Evolutionary conservation across 305 asterid genomes (phyloP).

Genomic region (Fraxinus nigra): DNA sequence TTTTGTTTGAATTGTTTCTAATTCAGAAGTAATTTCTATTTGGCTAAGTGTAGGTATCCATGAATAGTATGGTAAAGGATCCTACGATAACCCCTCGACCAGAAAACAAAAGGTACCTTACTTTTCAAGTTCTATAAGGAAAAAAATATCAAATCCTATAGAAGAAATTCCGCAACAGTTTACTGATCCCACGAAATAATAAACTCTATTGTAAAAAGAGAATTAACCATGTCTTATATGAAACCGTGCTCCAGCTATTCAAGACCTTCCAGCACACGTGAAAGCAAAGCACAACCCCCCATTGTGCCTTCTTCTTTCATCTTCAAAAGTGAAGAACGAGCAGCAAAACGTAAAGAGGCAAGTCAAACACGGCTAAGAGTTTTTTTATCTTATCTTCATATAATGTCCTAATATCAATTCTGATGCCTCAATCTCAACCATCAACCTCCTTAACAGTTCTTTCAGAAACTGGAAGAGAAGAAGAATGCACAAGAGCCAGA

Average conservation of each 20-base stretch:
- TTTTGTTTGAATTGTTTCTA: slow-evolving; percentile 4
- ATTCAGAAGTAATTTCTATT: slow-evolving; percentile 5
- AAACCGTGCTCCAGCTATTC: slow-evolving; percentile 42
- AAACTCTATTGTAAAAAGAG: neutral
- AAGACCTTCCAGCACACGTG: slow-evolving; percentile 33
- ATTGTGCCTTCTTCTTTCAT: slow-evolving; percentile 51
- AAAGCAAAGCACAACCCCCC: slow-evolving; percentile 40
- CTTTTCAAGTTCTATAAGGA: slow-evolving; percentile 1
- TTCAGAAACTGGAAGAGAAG: slow-evolving; percentile 71
- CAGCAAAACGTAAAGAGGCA: slow-evolving; percentile 87
- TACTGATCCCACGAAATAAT: neutral
- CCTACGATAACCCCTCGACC: slow-evolving; percentile 32
- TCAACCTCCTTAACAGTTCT: slow-evolving; percentile 37
- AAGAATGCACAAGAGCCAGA: slow-evolving; percentile 39
- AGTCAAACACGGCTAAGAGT: slow-evolving; percentile 19
- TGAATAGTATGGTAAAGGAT: slow-evolving; percentile 35
- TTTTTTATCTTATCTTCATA: neutral
- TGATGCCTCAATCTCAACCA: neutral
- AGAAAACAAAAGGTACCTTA: slow-evolving; percentile 45
- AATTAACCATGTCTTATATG: neutral
- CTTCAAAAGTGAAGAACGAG: slow-evolving; percentile 88
- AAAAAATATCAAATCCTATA: neutral
- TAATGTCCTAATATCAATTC: slow-evolving; percentile 3
- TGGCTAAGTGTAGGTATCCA: slow-evolving; percentile 44
- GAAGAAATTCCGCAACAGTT: neutral